phyloP scores from a whole-genome alignment of 208 protist species.

The Entamoeba histolytica region DNA sequence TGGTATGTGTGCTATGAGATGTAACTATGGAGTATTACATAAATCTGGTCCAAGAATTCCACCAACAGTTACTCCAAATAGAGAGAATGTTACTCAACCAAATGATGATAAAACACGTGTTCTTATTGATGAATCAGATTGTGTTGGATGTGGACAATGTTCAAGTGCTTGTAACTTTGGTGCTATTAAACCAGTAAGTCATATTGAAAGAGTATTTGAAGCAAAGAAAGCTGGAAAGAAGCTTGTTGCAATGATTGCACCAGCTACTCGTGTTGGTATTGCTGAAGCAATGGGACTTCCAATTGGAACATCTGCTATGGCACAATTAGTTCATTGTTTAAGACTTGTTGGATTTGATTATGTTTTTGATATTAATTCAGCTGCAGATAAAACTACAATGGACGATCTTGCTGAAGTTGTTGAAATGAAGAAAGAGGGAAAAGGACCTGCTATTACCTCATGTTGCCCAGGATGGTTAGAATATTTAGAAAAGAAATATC shows the following conservation, averaged over 20 bases:
- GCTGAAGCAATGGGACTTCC: constrained; percentile 13
- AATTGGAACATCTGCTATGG: background rate
- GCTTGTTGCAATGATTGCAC: constrained; percentile 19
- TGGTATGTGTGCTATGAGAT: background rate
- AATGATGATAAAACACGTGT: background rate
- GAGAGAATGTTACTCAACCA: background rate
- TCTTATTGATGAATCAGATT: constrained; percentile 12
- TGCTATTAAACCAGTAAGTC: constrained; percentile 22
- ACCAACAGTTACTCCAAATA: background rate
- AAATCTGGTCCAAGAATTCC: background rate
- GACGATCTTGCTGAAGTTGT: constrained; percentile 18
- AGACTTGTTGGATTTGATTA: constrained; percentile 18
- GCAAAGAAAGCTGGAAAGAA: constrained; percentile 9
- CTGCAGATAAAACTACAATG: constrained; percentile 25
- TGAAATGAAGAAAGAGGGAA: background rate
- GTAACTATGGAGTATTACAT: background rate
- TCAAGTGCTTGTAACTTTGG: constrained; percentile 29
- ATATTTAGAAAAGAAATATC: constrained; percentile 23
- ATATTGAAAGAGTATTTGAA: background rate
- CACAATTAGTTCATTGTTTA: constrained; percentile 5
- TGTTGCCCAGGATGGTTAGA: constrained; percentile 35
- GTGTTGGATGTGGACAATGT: constrained; percentile 42
- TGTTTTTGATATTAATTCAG: constrained; percentile 23
- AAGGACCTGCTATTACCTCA: background rate
- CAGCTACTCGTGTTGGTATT: constrained; percentile 10